Percentiles rank a stretch among this genome's conserved stretches.
Conservation (phyloP, 2,329 filamentous ascomycete genomes). For the Diaporthe citriasiana region DNA sequence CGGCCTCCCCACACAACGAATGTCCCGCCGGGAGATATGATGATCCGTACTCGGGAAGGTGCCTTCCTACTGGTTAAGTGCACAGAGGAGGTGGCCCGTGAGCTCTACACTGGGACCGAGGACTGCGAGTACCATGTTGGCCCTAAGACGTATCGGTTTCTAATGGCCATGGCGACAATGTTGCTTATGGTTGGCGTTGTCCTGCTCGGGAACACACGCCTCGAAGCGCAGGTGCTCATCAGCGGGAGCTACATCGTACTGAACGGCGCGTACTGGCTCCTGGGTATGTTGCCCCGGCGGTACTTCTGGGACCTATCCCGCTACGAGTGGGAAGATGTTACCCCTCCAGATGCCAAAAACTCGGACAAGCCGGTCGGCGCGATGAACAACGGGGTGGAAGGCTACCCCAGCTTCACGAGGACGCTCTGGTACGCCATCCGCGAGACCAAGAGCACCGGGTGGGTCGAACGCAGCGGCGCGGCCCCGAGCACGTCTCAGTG, state of each 20-base stretch:
- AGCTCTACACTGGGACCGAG: constrained; percentile 73
- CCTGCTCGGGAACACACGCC: constrained; percentile 73
- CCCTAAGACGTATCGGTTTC: constrained; percentile 61
- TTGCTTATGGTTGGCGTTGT: constrained; percentile 74
- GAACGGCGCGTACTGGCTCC: constrained; percentile 72
- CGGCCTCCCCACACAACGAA: constrained; percentile 61
- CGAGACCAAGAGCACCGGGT: constrained; percentile 65
- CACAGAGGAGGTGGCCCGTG: constrained; percentile 72
- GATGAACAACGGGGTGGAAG: constrained; percentile 50
- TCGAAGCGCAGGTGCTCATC: constrained; percentile 71
- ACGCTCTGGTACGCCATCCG: constrained; percentile 72
- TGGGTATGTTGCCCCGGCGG: constrained; percentile 63
- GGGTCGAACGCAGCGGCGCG: constrained; percentile 66
- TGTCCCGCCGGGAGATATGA: constrained; percentile 70
- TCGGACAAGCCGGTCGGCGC: constrained; percentile 55
- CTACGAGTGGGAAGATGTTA: constrained; percentile 45
- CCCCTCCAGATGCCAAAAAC: constrained; percentile 39
- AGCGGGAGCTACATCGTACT: constrained; percentile 70
- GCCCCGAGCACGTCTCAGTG: constrained; percentile 67
- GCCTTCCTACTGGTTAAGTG: constrained; percentile 71
- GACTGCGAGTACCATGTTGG: constrained; percentile 69
- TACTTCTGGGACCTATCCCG: constrained; percentile 70
- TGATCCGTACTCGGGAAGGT: constrained; percentile 72
- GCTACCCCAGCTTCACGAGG: constrained; percentile 64
- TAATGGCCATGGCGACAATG: constrained; percentile 71